phyloP scores from a whole-genome alignment of 495 filamentous ascomycete species.

The Cercophora newfieldiana region DNA sequence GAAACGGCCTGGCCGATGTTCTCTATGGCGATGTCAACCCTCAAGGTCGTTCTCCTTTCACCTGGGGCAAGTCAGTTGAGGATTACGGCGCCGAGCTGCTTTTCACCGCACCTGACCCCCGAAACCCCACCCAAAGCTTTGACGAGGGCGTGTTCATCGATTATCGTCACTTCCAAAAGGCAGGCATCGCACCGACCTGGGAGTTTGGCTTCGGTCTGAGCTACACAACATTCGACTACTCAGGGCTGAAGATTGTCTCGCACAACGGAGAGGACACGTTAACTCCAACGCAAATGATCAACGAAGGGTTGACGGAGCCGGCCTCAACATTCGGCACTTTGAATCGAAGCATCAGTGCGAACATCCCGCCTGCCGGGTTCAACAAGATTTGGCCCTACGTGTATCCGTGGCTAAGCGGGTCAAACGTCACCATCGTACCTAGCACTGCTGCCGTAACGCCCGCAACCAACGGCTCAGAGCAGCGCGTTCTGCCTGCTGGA shows the following conservation, averaged over 20 bases:
- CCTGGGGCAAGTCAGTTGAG: conserved; percentile 46
- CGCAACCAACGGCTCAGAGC: conserved; percentile 64
- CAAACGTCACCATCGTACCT: conserved; percentile 28
- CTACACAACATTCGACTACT: conserved; percentile 47
- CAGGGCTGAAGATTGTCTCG: conserved; percentile 24
- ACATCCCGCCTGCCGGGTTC: conserved; percentile 39
- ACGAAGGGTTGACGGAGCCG: conserved; percentile 26
- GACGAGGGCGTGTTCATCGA: conserved; percentile 53
- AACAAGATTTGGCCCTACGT: conserved; percentile 41
- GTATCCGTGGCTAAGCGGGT: conserved; percentile 39
- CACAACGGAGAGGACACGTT: background rate
- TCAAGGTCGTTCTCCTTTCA: conserved; percentile 56
- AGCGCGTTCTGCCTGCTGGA: conserved; percentile 63
- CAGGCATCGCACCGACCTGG: conserved; percentile 45
- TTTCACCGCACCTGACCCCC: conserved; percentile 33
- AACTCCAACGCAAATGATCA: conserved; percentile 21
- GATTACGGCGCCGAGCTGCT: conserved; percentile 52
- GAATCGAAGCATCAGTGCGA: conserved; percentile 30
- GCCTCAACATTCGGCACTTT: conserved; percentile 37
- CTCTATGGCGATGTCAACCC: conserved; percentile 52
- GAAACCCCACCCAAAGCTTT: conserved; percentile 42
- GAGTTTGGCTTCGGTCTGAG: conserved; percentile 53
- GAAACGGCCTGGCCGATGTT: conserved; percentile 54
- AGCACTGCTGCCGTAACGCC: conserved; percentile 48
- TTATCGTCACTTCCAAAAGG: conserved; percentile 53